Conservation (phyloP, 805 yeast species). For the Ogataea salicorniae region DNA sequence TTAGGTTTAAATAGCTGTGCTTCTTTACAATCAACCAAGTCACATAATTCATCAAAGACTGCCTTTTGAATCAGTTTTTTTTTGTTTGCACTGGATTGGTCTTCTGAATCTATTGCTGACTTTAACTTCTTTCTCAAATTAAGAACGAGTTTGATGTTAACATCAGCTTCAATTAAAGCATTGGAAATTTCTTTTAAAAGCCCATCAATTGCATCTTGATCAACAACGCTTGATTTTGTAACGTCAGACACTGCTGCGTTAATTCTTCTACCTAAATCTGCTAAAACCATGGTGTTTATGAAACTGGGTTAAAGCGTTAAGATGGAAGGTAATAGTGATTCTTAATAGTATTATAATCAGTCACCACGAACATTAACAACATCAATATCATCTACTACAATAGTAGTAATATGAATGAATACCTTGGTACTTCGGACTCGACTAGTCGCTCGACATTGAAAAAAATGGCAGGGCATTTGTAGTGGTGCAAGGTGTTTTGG, state of each 20-base stretch:
- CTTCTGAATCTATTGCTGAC: slow-evolving; percentile 47
- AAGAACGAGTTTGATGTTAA: slow-evolving; percentile 79
- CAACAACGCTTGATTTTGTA: slow-evolving; percentile 53
- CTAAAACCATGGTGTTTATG: slow-evolving; percentile 54
- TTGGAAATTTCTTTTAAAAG: slow-evolving; percentile 86
- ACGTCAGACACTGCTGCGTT: slow-evolving; percentile 68
- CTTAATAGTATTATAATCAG: too few species aligned
- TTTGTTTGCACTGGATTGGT: slow-evolving; percentile 57
- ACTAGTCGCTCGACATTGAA: too few species aligned
- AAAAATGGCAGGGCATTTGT: too few species aligned
- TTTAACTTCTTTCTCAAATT: slow-evolving; percentile 69
- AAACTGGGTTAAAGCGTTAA: too few species aligned
- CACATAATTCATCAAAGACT: slow-evolving; percentile 88
- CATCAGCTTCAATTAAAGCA: slow-evolving; percentile 92
- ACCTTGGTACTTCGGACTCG: too few species aligned
- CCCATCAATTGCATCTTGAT: slow-evolving; percentile 50
- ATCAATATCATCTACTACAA: too few species aligned
- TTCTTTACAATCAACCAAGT: slow-evolving; percentile 67
- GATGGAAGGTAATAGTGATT: too few species aligned
- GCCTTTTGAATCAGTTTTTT: slow-evolving; percentile 83
- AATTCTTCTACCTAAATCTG: slow-evolving; percentile 73
- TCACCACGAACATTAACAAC: too few species aligned
- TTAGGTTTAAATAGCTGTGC: slow-evolving; percentile 63
- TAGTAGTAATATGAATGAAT: too few species aligned
- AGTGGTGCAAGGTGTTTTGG: too few species aligned